Evolutionary conservation across 202 grass and related monocot species (phyloP), one percentile per base, ranked within the genome.

Genomic region (Brachypodium distachyon): DNA sequence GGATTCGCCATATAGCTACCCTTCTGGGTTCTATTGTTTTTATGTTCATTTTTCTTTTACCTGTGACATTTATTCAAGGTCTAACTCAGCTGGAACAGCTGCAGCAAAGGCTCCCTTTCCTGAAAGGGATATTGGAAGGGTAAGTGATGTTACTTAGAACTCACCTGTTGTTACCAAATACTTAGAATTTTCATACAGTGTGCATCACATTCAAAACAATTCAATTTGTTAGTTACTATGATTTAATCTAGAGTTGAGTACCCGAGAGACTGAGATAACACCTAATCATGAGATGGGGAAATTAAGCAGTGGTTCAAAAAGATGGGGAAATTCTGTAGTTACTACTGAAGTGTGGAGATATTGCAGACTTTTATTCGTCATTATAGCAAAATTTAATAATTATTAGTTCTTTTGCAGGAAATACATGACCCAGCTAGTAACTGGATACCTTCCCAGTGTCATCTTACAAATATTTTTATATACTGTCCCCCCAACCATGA

Each of bases 401-500:
- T n/a, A 56, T 29, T 58, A 26, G 59, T 58, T 81, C 7, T n/a
- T 17, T 50, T 84, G 75, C 82, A 94, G 94, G 81, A 73, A 36
- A 68, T 91, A 85, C 65, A 79, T 94, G 67, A 87, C 17, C 62
- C 84, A 94, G 72, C 73, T 97, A 70, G 80, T 97, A 73, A 97
- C 94, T 44, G 94, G 94, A 76, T 97, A 97, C 67, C 80, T 97
- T 76, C 94, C 94, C 40, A 93, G 90, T 85, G 94, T 97, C 55
- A 90, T 97, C 46, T 75, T 97, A 54, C 85, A 89, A 75, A 65
- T 97, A 81, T 87, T 87, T 91, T 66, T 93, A 23, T 93, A 93
- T 55, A 81, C 75, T 63, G 83, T 93, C 22, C 84, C 94, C 39
- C 94, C 94, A 31, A 83, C 52, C 18, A 97, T 97, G 91, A 93